Base-by-base conservation (phyloP, 1,284 basidiomycete genomes). In the Sporisorium graminicola region DNA sequence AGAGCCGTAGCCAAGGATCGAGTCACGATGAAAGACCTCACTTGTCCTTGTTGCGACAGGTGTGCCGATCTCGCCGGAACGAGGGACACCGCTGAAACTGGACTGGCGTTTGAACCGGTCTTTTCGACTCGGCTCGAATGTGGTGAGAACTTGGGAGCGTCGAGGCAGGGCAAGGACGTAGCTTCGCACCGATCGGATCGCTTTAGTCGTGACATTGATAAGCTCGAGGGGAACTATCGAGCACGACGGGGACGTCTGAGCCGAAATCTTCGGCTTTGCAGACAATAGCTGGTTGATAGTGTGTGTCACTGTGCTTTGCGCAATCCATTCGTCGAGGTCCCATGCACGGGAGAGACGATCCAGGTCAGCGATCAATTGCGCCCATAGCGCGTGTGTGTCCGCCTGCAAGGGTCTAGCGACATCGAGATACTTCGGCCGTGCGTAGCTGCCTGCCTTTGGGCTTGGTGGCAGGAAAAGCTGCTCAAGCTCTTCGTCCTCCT, bases 121-220 rank as follows among this genome's bases (percentile, higher is more conserved):
- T 24, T 60, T 65, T 2, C 66, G 50, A 7, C 40, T 65, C 7
- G 68, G 59, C 55, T 76, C 72, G n/a, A 57, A 67, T 0, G 51
- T 70, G 9, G 42, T 47, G 0, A 67, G 58, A 1, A 60, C 47
- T 16, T 40, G 57, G 16, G 58, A 58, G 3, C 55, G 58, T 9
- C 65, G 63, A 3, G 80, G 80, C 5, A 78, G 60, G 7, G 78
- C 70, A 5, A 81, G 52, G 1, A 81, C 27, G 33, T 78, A 81
- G 52, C 63, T 75, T 16, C 80, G 72, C 10, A 80, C 80, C 9
- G 74, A 71, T 13, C 80, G 69, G 43, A 81, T 68, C 13, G 76
- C 73, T 31, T 65, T 68, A 0, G 76, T 77, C 18, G 78, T 78
- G 26, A 60, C 49, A 16, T 73, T 58, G 14, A 80, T 66, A 9